Evolutionary conservation across 768 basidiomycete genomes (phyloP), one percentile per base, ranked within the genome.

Genomic region (Suillus cothurnatus): DNA sequence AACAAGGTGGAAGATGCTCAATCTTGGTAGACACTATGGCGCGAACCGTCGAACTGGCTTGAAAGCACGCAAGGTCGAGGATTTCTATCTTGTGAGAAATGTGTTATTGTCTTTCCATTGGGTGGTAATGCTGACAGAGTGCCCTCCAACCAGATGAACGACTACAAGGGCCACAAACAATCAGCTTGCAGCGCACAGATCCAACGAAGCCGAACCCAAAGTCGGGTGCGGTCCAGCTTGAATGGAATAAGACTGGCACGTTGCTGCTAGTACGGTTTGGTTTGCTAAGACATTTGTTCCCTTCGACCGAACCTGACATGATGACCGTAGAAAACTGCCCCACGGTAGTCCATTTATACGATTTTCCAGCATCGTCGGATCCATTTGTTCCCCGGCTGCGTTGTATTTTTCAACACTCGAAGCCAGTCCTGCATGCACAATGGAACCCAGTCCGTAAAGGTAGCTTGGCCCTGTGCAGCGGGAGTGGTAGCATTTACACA

Each of bases 371-470:
- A 1, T 78, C 87, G 1, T 77, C 84, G 6, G 82, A 87, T 68
- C 79, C 81, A 7, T 89, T 88, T 68, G 72, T 77, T 34, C 92
- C 92, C 2, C 83, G 77, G 36, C 72, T 95, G 53, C 83, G 90
- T 59, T 85, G 84, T 41, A 86, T 94, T 3, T 76, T 96, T 62
- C 64, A 90, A 28, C 92, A 95, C 70, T 75, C 81, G 4, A 80
- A 84, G 52, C 82, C 88, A 3, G 85, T 96, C 32, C 73, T 86
- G 47, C 84, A 84, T 58, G 91, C 89, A 7, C 81, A 82, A 57
- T 96, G 95, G 95, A 95, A 93, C 72, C 93, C 94, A 36, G 84
- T 86, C n/a, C 86, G 90, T n/a, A 85, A 86, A 71, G 92, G 91
- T 6, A 87, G 81, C 61, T 76, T 95, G 28, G 86, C 82, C 0